These are phyloP conservation scores for Arthonia radiata DNA, from an alignment of 495 filamentous ascomycete species.

Conservation along the genomic window DNA sequence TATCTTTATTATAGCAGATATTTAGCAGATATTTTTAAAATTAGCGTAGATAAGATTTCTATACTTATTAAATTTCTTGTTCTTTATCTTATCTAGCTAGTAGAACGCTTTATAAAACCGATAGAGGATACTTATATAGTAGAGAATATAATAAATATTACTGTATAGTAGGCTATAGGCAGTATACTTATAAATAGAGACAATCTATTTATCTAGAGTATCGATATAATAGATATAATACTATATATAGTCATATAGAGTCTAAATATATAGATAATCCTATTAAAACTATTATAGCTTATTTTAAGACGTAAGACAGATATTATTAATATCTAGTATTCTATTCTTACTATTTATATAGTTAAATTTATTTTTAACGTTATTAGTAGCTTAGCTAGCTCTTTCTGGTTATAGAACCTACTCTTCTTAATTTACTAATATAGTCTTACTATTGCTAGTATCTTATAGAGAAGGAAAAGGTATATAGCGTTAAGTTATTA, in stretches of 20 bases:
- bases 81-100: too few relatives aligned
- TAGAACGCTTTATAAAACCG: too few relatives aligned
- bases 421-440: background rate
- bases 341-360: too few relatives aligned
- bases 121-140: background rate
- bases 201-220: background rate
- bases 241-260: background rate
- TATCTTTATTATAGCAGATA: too few relatives aligned
- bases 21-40: too few relatives aligned
- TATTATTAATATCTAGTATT: slow-evolving; percentile 1
- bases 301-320: too few relatives aligned
- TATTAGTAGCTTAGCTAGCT: background rate
- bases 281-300: too few relatives aligned
- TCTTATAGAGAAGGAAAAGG: background rate
- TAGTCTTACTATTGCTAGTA: background rate
- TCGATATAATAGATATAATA: background rate
- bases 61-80: too few relatives aligned
- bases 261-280: background rate
- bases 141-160: background rate
- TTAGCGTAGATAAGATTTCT: too few relatives aligned
- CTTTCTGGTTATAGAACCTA: background rate
- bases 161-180: too few relatives aligned
- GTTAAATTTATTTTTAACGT: background rate
- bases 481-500: too few relatives aligned
- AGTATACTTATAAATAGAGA: too few relatives aligned